A percentile compares a stretch with the other conserved stretches of the same genome.
phyloP scores from a whole-genome alignment of 208 protist genomes.

The Acanthamoeba healyi region DNA sequence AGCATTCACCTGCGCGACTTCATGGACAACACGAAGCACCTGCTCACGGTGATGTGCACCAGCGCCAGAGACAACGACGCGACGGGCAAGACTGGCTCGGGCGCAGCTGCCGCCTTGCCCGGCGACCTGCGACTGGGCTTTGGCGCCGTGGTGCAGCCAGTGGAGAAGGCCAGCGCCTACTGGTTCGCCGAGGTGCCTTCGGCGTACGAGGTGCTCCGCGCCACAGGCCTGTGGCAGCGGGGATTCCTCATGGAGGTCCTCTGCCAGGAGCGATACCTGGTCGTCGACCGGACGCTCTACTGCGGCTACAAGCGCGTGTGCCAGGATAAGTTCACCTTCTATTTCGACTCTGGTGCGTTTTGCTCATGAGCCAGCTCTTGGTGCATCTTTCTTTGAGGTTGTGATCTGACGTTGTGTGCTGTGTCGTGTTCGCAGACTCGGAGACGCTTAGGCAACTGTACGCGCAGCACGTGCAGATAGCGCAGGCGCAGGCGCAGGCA shows the following conservation, averaged over 20 bases:
- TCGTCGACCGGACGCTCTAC: conserved; percentile 10
- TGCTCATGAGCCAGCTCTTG: no score
- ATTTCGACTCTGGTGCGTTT: neutral
- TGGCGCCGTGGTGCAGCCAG: neutral
- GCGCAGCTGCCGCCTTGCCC: neutral
- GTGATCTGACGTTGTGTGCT: no score
- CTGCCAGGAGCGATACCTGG: neutral
- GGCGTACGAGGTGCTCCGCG: conserved; percentile 4
- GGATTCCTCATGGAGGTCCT: conserved; percentile 35
- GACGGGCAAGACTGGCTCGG: neutral
- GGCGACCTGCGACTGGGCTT: conserved; percentile 31
- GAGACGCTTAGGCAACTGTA: conserved; percentile 10
- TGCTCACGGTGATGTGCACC: conserved; percentile 4
- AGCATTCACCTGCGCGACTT: conserved; percentile 57
- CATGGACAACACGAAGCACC: conserved; percentile 27
- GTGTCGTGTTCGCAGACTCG: neutral
- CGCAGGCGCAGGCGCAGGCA: neutral
- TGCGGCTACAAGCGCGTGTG: conserved; percentile 14
- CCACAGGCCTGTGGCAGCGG: conserved; percentile 2
- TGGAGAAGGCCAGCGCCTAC: conserved; percentile 27
- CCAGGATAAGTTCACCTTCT: neutral
- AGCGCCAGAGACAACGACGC: neutral
- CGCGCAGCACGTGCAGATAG: neutral
- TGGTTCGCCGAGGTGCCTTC: conserved; percentile 29
- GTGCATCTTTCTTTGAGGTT: no score